Percentiles rank a stretch among this genome's conserved stretches.
Evolutionary conservation across 352 stramenopile species (phyloP).

Genomic region (Vaucheria bursata): DNA sequence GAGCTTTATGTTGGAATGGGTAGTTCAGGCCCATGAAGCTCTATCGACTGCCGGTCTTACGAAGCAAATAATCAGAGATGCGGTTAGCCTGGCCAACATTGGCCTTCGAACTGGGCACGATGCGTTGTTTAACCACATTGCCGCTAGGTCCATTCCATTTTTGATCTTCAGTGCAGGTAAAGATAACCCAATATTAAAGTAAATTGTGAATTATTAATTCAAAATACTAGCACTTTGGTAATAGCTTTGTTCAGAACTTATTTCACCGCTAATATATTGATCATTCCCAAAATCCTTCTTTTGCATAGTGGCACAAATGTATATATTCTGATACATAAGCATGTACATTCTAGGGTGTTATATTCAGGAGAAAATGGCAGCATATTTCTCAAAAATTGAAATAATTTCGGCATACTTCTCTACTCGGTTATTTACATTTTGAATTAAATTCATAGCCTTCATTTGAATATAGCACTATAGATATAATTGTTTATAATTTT

Average conservation of each 20-base stretch:
- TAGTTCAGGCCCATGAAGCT: conserved; percentile 22
- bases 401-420: no score
- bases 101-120: conserved; percentile 25
- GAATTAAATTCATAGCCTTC: not conserved
- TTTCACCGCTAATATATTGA: no score
- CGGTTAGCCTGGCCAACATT: not conserved
- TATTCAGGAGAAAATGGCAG: no score
- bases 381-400: no score
- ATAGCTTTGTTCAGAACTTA: no score
- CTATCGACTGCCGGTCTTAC: conserved; percentile 17
- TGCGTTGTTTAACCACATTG: conserved; percentile 19
- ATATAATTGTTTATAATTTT: not conserved
- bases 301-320: no score
- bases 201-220: not conserved
- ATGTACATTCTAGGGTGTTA: no score
- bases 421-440: no score
- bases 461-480: not conserved
- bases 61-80: not conserved
- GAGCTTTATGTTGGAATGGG: conserved; percentile 40
- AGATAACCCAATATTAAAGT: conserved; percentile 13
- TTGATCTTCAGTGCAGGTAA: conserved; percentile 42
- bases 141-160: conserved; percentile 15
- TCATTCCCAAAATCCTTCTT: no score
- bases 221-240: not conserved
- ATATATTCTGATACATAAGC: no score